Evolutionary conservation across 2,329 filamentous ascomycete species (phyloP), one percentile per base, ranked within the genome.

Genomic region (Tolypocladium capitatum): DNA sequence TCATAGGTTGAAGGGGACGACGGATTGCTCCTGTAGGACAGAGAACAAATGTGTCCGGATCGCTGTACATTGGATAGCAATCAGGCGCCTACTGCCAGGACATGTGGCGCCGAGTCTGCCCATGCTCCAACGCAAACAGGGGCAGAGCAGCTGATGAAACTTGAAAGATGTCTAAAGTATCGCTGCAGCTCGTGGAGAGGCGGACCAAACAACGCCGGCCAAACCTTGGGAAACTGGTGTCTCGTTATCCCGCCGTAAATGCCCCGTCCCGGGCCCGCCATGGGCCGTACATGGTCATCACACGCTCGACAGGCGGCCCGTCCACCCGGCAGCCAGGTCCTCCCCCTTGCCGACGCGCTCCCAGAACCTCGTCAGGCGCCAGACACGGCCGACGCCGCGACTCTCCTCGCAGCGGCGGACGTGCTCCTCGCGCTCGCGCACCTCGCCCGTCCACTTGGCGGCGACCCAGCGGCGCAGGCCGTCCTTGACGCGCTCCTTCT

Each of bases 401-500:
- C 63, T 67, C 59, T 80, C 75, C 52, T 78, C 71, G 60, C 66
- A 69, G 50, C 57, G 59, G 51, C 62, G 66, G 24, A 74, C 63
- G 47, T 68, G 64, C 57, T 79, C 69, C 55, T 70, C 69, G 42
- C 69, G 64, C 58, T 73, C 68, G 47, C 63, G 63, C 3, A 78
- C 75, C 60, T 78, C 69, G 20, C 74, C 65, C 36, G 63, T 68
- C 74, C 74, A 79, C 27, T 75, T 74, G n/a, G 61, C 66, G 30
- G 74, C 81, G 2, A 86, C 72, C 80, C 81, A 86, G 13, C 72
- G 70, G 34, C 81, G 66, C 51, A 87, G 62, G 16, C 73, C 73
- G 56, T 86, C 82, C 59, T 85, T 86, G 40, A 86, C 69, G 50
- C 72, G 71, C 65, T 86, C 81, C 54, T 75, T 74, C 65, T 86